These are phyloP conservation scores for Plantago ovata DNA, from an alignment of 257 asterid species.

Conservation along the genomic window DNA sequence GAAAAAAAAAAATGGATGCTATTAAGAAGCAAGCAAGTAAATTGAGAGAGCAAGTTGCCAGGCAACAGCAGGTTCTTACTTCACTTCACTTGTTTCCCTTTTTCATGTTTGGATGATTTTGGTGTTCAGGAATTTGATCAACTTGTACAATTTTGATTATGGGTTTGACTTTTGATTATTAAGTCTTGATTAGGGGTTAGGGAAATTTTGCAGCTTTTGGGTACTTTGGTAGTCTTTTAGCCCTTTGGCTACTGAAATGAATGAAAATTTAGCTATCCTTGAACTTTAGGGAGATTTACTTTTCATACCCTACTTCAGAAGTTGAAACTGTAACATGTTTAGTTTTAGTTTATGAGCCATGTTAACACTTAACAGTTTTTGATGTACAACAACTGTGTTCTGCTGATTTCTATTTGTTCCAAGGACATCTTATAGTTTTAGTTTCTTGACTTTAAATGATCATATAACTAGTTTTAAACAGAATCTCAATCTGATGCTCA, in stretches of 20 bases:
- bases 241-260: neutral
- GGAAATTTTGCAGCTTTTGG: neutral
- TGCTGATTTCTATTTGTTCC: too few species aligned
- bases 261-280: neutral
- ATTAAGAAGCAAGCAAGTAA: constrained; percentile 92
- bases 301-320: too few species aligned
- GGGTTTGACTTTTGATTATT: constrained; percentile 1
- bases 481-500: too few species aligned
- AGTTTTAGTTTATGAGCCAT: too few species aligned
- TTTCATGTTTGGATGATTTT: constrained; percentile 10
- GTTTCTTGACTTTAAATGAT: too few species aligned
- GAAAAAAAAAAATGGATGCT: constrained; percentile 54
- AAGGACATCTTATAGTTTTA: too few species aligned
- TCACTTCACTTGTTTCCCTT: neutral
- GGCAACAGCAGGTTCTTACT: constrained; percentile 76
- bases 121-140: constrained; percentile 3
- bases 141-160: constrained; percentile 19
- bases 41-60: constrained; percentile 92
- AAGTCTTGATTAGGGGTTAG: neutral
- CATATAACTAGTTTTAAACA: too few species aligned
- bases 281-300: too few species aligned
- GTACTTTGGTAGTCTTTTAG: neutral
- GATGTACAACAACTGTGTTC: too few species aligned
- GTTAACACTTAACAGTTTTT: too few species aligned
- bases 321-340: too few species aligned